A percentile compares a stretch with the other conserved stretches of the same genome.
phyloP scores from a whole-genome alignment of 1,284 basidiomycete species.

The Puccinia novopanici region DNA sequence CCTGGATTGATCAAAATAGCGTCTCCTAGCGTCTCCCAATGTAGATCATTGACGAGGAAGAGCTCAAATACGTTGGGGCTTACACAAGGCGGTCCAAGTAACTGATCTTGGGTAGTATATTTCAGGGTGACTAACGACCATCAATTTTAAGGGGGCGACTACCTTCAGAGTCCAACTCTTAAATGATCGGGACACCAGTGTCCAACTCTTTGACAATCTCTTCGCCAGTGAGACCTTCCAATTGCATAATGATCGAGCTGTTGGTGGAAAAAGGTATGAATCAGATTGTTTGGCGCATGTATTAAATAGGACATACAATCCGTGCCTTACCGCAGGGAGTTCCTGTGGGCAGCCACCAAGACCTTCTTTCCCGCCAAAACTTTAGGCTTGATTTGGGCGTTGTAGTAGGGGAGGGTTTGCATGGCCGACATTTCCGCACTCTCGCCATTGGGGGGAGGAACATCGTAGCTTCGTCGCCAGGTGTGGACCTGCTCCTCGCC shows the following conservation, averaged over 20 bases:
- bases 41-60: too few relatives aligned
- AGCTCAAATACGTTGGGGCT: neutral
- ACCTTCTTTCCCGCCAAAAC: too few relatives aligned
- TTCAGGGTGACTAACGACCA: neutral
- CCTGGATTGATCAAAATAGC: too few relatives aligned
- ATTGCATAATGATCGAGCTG: too few relatives aligned
- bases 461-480: conserved; percentile 59
- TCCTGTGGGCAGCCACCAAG: conserved; percentile 61
- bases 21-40: too few relatives aligned
- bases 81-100: too few relatives aligned
- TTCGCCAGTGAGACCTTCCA: too few relatives aligned
- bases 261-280: conserved; percentile 51
- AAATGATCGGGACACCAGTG: too few relatives aligned
- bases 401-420: conserved; percentile 61
- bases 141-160: conserved; percentile 7
- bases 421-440: conserved; percentile 61
- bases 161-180: too few relatives aligned
- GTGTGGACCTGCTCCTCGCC: conserved; percentile 62
- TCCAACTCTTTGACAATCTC: too few relatives aligned
- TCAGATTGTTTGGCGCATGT: neutral
- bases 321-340: conserved; percentile 57
- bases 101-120: neutral
- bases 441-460: conserved; percentile 62
- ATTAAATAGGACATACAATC: neutral
- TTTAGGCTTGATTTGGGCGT: conserved; percentile 60